Evolutionary conservation across 75 land plant genomes (phyloP), one percentile per base, ranked within the genome.

Genomic region (Sequoiadendron giganteum): DNA sequence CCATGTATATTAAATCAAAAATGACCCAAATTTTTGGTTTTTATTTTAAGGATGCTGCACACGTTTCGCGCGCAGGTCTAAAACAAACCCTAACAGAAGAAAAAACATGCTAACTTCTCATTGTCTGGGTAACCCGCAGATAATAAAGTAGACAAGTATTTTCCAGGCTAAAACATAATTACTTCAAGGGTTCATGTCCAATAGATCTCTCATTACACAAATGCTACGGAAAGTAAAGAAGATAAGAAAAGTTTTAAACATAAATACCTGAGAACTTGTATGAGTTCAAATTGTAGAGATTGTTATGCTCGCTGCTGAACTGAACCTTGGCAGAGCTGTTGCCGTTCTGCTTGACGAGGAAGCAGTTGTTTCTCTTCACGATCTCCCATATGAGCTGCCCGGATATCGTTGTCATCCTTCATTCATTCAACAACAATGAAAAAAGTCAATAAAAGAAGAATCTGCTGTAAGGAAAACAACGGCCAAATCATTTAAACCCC

Each of bases 281-380:
- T 75, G 95, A 92, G 91, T 96, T 93, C 80, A 96, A 65, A 75
- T 97, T 97, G 95, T 92, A 96, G 40, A 97, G 95, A 88, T 97
- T 96, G 92, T 97, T 97, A 36, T 87, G 86, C 88, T 97, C 99
- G 61, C 92, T 93, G 92, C 95, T 97, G 91, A 96, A 96, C 90
- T 92, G 93, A 15, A 96, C 93, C 80, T 89, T 90, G 15, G 93
- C 90, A 42, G 84, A 91, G 87, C 93, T 89, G 86, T 95, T 97
- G 1, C 99, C 98, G 70, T 96, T 96, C 91, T 94, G 89, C 93
- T 95, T 96, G 77, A 94, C 96, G 30, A 96, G 85, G 65, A 97
- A 97, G 85, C 87, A 90, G 91, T 95, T 96, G 93, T 95, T 96
- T 90, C 91, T 95, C 94, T 97, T 97, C 88, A 97, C 95, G 77